Percentiles rank a stretch among this genome's conserved stretches.
These are phyloP conservation scores for Whalleya microplaca DNA, from an alignment of 2,329 filamentous ascomycete species.

Conservation along the genomic window DNA sequence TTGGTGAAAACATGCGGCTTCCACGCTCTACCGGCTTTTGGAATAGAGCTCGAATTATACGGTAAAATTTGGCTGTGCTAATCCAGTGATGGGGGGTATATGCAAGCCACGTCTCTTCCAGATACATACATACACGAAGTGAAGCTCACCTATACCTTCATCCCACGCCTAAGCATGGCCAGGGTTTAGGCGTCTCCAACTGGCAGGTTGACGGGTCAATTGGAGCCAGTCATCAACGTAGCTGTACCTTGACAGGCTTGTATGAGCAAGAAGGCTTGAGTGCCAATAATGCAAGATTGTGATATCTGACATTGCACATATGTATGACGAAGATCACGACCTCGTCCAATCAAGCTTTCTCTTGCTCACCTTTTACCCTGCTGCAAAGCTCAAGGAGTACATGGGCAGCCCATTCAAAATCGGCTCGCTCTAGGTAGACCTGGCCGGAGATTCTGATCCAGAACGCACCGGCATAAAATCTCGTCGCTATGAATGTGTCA, in stretches of 20 bases:
- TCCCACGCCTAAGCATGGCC: neutral
- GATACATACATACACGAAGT: slow-evolving; percentile 6
- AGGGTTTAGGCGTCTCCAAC: slow-evolving; percentile 2
- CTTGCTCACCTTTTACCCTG: slow-evolving; percentile 24
- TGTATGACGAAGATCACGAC: neutral
- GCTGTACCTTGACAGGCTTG: slow-evolving; percentile 3
- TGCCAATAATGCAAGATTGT: slow-evolving; percentile 7
- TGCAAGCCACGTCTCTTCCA: neutral
- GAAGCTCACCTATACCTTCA: slow-evolving; percentile 11
- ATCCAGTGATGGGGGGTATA: neutral
- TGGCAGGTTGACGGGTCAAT: slow-evolving; percentile 18
- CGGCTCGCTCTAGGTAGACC: slow-evolving; percentile 33
- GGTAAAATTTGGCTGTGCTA: neutral
- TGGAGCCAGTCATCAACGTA: slow-evolving; percentile 4
- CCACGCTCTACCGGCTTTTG: neutral
- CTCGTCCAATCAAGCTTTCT: neutral
- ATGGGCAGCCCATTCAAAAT: slow-evolving; percentile 35
- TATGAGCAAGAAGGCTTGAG: neutral
- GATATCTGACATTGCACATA: slow-evolving; percentile 16
- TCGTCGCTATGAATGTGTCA: slow-evolving; percentile 36
- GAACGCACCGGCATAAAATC: slow-evolving; percentile 33
- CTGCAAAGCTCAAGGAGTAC: slow-evolving; percentile 33
- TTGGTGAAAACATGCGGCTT: neutral
- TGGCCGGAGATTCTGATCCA: slow-evolving; percentile 34
- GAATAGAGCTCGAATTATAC: neutral